Evolutionary conservation across 352 stramenopile species (phyloP), one percentile per base, ranked within the genome.

Genomic region (Plasmopara muralis): DNA sequence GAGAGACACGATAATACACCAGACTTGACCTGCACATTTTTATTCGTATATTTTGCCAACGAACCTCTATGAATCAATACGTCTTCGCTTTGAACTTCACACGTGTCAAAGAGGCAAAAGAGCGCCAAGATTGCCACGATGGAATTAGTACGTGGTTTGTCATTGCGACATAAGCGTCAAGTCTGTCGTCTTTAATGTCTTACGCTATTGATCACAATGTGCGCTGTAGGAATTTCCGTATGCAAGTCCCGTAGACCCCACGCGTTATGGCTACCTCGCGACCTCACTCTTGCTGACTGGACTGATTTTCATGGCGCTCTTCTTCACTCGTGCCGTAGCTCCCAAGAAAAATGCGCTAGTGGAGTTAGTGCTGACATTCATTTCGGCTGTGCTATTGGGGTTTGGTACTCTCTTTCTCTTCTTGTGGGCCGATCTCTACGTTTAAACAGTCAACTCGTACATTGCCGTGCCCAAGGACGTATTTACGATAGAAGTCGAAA

Each of bases 391-490:
- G 53, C 69, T 93, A 30, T 64, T 93, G 16, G 83, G 83, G 33
- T 89, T 87, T 55, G 80, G 80, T 57, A 77, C 83, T 52, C 75
- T 93, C 30, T 93, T 93, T 59, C 70, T 93, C 50, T 88, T 93
- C 62, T 73, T 93, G 13, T 93, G 80, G 83, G 81, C 78, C 44
- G 83, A 90, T 64, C 83, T 93, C 68, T 93, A 93, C 75, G 80
- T 91, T 56, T 93, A 77, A 72, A 6, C 37, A n/a, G 37, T 18
- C 6, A 15, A 41, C n/a, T 41, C 12, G 5, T 18, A 13, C 37
- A 13, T 15, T 18, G 13, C 14, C 8, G 37, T 16, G 12, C 37
- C 37, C 5, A 41, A 12, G 31, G 31, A 12, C 31, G 5, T 35
- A 35, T 35, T 35, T 35, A 35, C 43, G 46, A 60, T 57, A 67